Base-by-base conservation (phyloP, 208 protist genomes). In the Acanthamoeba sp. region DNA sequence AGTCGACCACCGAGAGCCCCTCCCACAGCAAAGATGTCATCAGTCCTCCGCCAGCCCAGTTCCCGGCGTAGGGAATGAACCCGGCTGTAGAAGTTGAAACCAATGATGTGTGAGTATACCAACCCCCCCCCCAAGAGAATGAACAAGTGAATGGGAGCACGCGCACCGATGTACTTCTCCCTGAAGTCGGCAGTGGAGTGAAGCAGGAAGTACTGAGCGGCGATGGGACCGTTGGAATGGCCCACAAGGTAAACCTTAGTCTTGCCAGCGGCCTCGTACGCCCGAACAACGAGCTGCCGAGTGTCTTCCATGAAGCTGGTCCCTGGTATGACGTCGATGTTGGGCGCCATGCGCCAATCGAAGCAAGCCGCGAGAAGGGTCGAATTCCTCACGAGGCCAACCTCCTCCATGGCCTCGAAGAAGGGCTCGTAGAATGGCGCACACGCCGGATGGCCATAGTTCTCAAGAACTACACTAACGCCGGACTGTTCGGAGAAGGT, bases 351-450 rank as follows among this genome's bases (percentile, higher is more conserved):
- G 32, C 27, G 62, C 62, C 62, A 71, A 24, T 71, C 27, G 62
- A 36, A 71, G 62, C 62, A 71, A 24, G 62, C 62, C 7, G 62
- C 24, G 18, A 71, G 62, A 10, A 71, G 27, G 62, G 62, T 71
- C 18, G 27, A n/a, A 24, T 71, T 71, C 2, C 62, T 1, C 62
- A 71, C 62, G 22, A 71, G 62, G 62, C 62, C 27, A 1, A 24
- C 62, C n/a, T 1, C 32, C 62, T 71, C 62, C n/a, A 71, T n/a
- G 2, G 62, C 32, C 1, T n/a, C 9, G 32, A 36, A 71, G 62
- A 71, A 71, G 62, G 62, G 22, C 62, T 69, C 62, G 62, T 69
- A 69, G 62, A 36, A 69, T 6, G 62, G 62, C n/a, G 62, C 62
- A 22, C 62, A 69, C 14, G 22, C n/a, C 62, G 62, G 62, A 22